phyloP scores from a whole-genome alignment of 192 early-diverging fungal genomes.

The Neocallimastix lanati region DNA sequence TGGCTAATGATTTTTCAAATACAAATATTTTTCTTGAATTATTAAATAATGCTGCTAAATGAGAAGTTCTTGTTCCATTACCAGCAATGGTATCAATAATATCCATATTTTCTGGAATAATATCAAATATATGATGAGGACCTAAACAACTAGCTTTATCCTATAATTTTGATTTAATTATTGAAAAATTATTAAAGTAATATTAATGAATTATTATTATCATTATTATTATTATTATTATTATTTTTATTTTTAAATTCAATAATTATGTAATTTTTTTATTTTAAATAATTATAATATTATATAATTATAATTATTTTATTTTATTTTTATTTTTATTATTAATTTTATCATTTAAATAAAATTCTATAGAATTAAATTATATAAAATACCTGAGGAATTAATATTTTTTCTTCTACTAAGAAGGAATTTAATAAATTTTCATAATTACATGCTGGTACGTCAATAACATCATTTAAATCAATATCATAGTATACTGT shows the following conservation, averaged over 20 bases:
- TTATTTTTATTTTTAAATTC: too few species aligned
- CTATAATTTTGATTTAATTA: too few species aligned
- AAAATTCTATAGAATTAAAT: too few species aligned
- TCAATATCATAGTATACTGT: slow-evolving; percentile 17
- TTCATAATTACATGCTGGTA: slow-evolving; percentile 12
- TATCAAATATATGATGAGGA: slow-evolving; percentile 11
- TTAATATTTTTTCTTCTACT: slow-evolving; percentile 16
- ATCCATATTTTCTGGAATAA: neutral
- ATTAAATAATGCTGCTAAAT: neutral
- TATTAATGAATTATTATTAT: too few species aligned
- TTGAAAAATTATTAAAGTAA: too few species aligned
- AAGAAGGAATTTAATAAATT: slow-evolving; percentile 16
- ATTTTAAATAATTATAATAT: too few species aligned
- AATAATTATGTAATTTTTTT: too few species aligned
- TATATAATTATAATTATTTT: too few species aligned
- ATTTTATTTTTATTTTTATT: too few species aligned
- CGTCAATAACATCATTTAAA: slow-evolving; percentile 24
- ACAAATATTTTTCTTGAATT: neutral
- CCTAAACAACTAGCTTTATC: slow-evolving; percentile 27
- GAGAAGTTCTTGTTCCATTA: slow-evolving; percentile 11
- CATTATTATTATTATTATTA: too few species aligned
- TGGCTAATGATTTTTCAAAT: neutral
- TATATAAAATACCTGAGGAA: slow-evolving; percentile 18
- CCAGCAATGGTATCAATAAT: slow-evolving; percentile 25
- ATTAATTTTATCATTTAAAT: too few species aligned